Evolutionary conservation across 2,329 filamentous ascomycete genomes (phyloP), one percentile per base, ranked within the genome.

Genomic region (Alternaria rosae): DNA sequence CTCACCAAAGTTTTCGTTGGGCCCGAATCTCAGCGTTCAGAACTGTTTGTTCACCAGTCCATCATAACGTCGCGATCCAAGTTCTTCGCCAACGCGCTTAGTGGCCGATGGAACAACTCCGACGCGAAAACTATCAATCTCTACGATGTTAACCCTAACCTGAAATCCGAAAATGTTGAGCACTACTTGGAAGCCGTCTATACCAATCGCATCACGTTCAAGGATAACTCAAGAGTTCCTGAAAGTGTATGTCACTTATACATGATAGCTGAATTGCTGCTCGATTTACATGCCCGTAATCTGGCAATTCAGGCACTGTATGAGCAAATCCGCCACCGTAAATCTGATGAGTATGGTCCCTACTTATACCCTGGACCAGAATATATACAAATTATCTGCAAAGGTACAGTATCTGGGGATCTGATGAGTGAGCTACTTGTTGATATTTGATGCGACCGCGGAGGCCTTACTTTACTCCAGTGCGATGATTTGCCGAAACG

Each of bases 191-290:
- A 60, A 35, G 51, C 55, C 47, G 23, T 67, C 30, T 65, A 68
- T 57, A 63, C 57, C 5, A 53, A 51, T 5, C 59, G 63, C 21
- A 55, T 65, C 17, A 47, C 55, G 32, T 32, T 56, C 7, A 48
- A 53, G 12, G 26, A 10, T 12, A 12, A n/a, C 6, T 28, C 23
- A 11, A 23, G n/a, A 1, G 2, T 4, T 6, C 20, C 21, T 3
- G 5, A 13, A 3, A 2, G 20, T 5, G 7, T 51, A 10, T 56
- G 51, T 12, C 54, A 67, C 21, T 57, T 67, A 10, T 73, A 70
- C 54, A 60, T 71, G 6, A 57, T 71, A 9, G 68, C 67, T 42
- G 65, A 70, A 20, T 54, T 42, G 12, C 21, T 60, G 5, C 21
- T 20, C 23, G 57, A 60, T 21, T 6, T 50, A 12, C 35, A 55